Percentiles rank a stretch among this genome's conserved stretches.
These are phyloP conservation scores for Astrephomene gubernaculifera DNA, from an alignment of 139 green algal species.

Conservation along the genomic window DNA sequence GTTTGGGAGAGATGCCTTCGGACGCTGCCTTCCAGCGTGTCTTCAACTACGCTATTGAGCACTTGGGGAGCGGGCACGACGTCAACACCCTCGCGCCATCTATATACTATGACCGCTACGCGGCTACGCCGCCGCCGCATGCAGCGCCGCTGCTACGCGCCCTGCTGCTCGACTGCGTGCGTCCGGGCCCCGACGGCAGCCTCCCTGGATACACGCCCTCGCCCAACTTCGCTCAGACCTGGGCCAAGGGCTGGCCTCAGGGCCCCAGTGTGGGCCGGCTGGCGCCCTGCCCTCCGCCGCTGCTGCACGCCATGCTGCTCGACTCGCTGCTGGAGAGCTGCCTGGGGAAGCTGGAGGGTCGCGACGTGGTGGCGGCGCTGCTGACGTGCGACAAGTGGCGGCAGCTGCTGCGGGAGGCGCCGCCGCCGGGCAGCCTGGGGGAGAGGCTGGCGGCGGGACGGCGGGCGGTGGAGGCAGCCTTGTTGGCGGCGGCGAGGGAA, in stretches of 20 bases:
- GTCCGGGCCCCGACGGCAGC: background rate
- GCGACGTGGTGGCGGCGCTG: slow-evolving; percentile 31
- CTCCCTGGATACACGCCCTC: slow-evolving; percentile 48
- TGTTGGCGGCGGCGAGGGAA: too few relatives aligned
- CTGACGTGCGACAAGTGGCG: slow-evolving; percentile 30
- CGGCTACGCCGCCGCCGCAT: background rate
- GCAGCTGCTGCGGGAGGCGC: background rate
- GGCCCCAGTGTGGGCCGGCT: slow-evolving; percentile 3
- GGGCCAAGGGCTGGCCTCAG: slow-evolving; percentile 38
- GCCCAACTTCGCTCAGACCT: slow-evolving; percentile 22
- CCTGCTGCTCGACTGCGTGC: too few relatives aligned
- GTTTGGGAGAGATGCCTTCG: background rate
- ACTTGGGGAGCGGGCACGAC: background rate
- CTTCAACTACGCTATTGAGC: background rate
- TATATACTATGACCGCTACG: background rate
- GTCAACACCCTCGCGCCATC: background rate
- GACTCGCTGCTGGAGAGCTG: background rate
- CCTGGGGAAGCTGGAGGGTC: background rate
- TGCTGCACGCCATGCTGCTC: background rate
- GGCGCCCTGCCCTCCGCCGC: background rate
- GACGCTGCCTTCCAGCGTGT: background rate
- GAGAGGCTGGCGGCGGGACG: background rate
- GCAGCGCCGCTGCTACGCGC: background rate
- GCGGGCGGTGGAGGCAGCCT: background rate
- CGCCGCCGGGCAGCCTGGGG: background rate